Percentiles rank a stretch among this genome's conserved stretches.
Evolutionary conservation across 768 basidiomycete species (phyloP).

Genomic region (Panus rudis): DNA sequence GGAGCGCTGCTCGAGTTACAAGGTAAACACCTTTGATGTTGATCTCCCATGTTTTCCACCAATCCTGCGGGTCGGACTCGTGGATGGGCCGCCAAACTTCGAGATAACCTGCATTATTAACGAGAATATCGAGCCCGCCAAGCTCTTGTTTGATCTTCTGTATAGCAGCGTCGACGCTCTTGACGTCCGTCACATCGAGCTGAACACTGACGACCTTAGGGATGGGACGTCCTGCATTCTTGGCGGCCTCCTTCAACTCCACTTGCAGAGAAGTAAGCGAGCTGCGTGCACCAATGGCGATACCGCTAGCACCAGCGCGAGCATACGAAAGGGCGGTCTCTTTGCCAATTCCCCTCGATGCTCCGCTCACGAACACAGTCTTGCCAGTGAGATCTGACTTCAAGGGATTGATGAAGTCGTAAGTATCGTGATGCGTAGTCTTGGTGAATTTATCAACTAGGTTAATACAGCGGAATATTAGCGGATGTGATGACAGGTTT

Average conservation of each 20-base stretch:
- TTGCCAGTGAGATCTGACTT: slow-evolving; percentile 13
- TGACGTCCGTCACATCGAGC: neutral
- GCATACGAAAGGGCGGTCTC: slow-evolving; percentile 21
- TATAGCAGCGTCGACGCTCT: neutral
- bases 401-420: slow-evolving; percentile 22
- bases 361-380: slow-evolving; percentile 24
- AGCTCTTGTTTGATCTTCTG: neutral
- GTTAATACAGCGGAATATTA: no score
- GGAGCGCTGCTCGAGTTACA: slow-evolving; percentile 7
- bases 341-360: slow-evolving; percentile 21
- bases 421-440: no score
- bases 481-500: no score
- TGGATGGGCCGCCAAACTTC: no score
- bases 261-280: neutral
- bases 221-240: neutral
- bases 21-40: slow-evolving; percentile 8
- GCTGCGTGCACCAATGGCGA: slow-evolving; percentile 19
- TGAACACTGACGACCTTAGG: neutral
- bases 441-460: no score
- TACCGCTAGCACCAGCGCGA: slow-evolving; percentile 19
- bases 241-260: neutral
- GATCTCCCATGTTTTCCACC: slow-evolving; percentile 5
- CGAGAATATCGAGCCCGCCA: neutral
- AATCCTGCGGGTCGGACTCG: slow-evolving; percentile 5
- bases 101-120: slow-evolving; percentile 2